Conservation (phyloP, 805 yeast species). For the Starmerella vaccinii region DNA sequence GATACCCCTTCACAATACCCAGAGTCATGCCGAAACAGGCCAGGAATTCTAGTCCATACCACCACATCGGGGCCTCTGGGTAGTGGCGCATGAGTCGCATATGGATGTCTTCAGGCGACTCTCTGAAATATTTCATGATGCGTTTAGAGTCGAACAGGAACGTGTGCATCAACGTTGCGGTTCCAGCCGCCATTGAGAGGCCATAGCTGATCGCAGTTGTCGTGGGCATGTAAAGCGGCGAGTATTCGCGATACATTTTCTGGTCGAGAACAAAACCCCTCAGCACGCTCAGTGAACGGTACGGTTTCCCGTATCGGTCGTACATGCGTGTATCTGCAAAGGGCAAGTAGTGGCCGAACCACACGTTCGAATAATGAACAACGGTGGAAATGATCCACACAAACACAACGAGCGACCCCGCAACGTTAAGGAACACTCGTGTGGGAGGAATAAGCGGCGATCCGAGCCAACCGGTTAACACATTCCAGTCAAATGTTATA, state of each 20-base stretch:
- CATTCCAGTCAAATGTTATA: constrained; percentile 60
- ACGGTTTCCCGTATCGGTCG: constrained; percentile 43
- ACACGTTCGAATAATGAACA: constrained; percentile 43
- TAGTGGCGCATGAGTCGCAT: constrained; percentile 47
- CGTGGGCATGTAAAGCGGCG: constrained; percentile 53
- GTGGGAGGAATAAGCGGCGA: constrained; percentile 59
- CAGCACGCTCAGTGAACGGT: constrained; percentile 43
- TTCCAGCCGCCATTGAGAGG: constrained; percentile 51
- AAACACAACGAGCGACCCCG: constrained; percentile 40
- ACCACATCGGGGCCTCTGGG: constrained; percentile 55
- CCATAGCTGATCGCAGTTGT: constrained; percentile 54
- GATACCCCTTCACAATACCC: constrained; percentile 25
- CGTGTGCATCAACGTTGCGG: constrained; percentile 51
- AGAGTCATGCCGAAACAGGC: constrained; percentile 11
- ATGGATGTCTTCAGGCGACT: constrained; percentile 43
- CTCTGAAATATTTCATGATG: constrained; percentile 40
- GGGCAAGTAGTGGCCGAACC: constrained; percentile 54
- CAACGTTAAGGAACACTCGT: constrained; percentile 37
- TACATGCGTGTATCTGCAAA: constrained; percentile 38
- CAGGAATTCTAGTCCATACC: constrained; percentile 42
- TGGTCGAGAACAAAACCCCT: constrained; percentile 38
- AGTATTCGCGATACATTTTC: constrained; percentile 44
- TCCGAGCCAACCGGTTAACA: constrained; percentile 45
- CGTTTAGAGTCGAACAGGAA: constrained; percentile 48
- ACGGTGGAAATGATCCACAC: constrained; percentile 49